These are phyloP conservation scores for Penicillium occitanis DNA, from an alignment of 2,329 filamentous ascomycete genomes.

Conservation along the genomic window DNA sequence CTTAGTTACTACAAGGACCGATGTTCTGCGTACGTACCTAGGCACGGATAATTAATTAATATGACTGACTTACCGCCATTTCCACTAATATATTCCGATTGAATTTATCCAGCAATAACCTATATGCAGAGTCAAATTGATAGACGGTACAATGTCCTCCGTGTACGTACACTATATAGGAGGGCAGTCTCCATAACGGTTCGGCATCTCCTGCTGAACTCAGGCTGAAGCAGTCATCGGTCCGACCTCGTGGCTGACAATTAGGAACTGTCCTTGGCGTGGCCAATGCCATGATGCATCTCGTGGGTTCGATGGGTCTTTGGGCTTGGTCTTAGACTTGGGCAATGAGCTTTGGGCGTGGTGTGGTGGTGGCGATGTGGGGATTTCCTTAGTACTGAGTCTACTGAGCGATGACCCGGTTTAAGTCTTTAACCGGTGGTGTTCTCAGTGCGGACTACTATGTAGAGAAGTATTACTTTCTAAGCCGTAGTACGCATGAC, in stretches of 20 bases:
- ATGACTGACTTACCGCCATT: background rate
- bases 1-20: background rate
- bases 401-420: background rate
- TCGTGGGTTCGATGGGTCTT: background rate
- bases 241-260: conserved; percentile 14
- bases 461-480: background rate
- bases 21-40: background rate
- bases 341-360: background rate
- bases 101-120: background rate
- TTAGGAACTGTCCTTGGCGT: conserved; percentile 7
- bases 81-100: background rate
- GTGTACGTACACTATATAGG: background rate
- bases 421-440: background rate
- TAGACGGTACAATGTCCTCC: conserved; percentile 8
- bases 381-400: background rate
- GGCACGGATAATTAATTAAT: background rate
- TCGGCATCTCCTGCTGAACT: conserved; percentile 3
- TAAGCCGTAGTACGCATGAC: background rate
- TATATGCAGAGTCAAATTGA: background rate
- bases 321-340: background rate
- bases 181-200: conserved; percentile 5
- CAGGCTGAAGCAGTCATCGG: conserved; percentile 12
- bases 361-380: conserved; percentile 14
- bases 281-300: conserved; percentile 2
- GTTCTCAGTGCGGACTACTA: background rate